Evolutionary conservation across 2,329 filamentous ascomycete species (phyloP), one percentile per base, ranked within the genome.

Genomic region (Huntiella moniliformis): DNA sequence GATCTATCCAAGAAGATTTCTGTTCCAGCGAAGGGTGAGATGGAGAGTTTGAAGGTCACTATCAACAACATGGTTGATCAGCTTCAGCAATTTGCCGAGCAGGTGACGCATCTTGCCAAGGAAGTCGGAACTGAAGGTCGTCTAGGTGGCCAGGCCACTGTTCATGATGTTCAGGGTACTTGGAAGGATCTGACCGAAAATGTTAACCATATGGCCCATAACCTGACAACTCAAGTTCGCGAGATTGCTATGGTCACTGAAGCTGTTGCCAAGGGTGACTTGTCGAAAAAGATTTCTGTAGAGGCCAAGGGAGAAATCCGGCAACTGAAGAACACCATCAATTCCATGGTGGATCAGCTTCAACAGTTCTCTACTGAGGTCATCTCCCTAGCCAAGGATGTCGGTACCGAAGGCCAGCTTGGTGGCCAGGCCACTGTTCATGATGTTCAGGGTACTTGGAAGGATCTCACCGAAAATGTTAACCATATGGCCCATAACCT

Each of bases 61-160:
- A 96, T 96, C 66, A 96, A 96, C 61, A 92, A 83, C 54, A 96
- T 96, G 88, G 93, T 96, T 76, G 88, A 96, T 58, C 88, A 95
- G 62, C 71, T 96, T 50, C 86, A 95, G 59, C 83, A 92, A 50
- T 96, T 96, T 61, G 88, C 88, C 53, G 92, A 84, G 61, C 87
- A 96, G 65, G 88, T 96, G 56, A 95, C 88, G 28, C 80, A 85
- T 54, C 79, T 96, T 54, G 88, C 88, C 45, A 82, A 85, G 60
- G 88, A 96, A 63, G 22, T 28, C 22, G 22, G 22, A 28, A 28
- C 22, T 8, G 22, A 28, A 28, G 22, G 22, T 10, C 22, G 88
- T 96, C 67, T 96, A 37, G 88, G 88, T 56, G 88, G 88, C 38
- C 88, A 96, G 61, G 88, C 88, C 49, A 81, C 85, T 60, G 87